Percentiles rank a stretch among this genome's conserved stretches.
Evolutionary conservation across 805 yeast species (phyloP).

Genomic region (Barnettozyma populi): DNA sequence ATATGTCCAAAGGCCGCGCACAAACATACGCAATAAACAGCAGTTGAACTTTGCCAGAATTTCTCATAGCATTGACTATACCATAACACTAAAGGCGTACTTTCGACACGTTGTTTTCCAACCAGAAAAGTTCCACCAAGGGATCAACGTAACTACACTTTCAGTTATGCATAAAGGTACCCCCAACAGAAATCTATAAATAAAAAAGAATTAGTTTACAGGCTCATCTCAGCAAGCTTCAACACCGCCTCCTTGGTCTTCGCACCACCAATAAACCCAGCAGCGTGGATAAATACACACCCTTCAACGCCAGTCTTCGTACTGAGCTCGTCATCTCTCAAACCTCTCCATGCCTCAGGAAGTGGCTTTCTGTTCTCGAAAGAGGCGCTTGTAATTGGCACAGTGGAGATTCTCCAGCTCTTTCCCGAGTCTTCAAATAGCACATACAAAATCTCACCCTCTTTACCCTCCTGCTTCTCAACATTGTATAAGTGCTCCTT

Average conservation of each 20-base stretch:
- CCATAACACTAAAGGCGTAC: no score
- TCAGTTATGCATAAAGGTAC: no score
- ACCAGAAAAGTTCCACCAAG: no score
- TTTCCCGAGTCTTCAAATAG: constrained; percentile 69
- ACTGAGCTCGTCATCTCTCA: constrained; percentile 80
- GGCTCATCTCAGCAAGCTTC: constrained; percentile 54
- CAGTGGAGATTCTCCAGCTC: constrained; percentile 87
- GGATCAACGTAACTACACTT: no score
- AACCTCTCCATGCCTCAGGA: constrained; percentile 93
- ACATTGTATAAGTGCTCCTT: constrained; percentile 80
- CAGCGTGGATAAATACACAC: constrained; percentile 90
- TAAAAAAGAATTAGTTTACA: constrained; percentile 15
- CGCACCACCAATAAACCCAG: constrained; percentile 97
- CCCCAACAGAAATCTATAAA: no score
- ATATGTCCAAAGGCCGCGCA: no score
- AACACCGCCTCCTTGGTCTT: constrained; percentile 73
- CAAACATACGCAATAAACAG: no score
- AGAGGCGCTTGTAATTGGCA: constrained; percentile 70
- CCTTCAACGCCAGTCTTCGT: constrained; percentile 75
- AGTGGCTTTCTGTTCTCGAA: constrained; percentile 83
- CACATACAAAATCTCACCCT: constrained; percentile 64
- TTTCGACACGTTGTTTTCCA: no score
- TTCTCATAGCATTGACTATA: no score
- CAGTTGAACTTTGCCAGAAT: no score
- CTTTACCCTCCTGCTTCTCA: constrained; percentile 54